These are phyloP conservation scores for Pisolithus albus DNA, from an alignment of 768 basidiomycete species.

Conservation along the genomic window DNA sequence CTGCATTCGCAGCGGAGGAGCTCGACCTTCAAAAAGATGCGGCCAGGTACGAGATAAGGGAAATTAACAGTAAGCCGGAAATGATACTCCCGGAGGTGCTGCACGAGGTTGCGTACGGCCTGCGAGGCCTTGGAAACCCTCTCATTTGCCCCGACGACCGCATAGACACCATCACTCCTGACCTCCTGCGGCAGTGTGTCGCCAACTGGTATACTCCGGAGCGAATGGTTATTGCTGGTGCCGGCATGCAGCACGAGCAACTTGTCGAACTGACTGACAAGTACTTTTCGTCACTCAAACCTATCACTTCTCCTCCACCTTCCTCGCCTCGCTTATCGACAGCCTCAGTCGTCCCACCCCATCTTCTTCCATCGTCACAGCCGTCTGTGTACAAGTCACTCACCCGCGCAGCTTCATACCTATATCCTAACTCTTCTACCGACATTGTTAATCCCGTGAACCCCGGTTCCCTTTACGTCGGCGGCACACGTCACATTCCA, in stretches of 20 bases:
- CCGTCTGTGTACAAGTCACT: slow-evolving; percentile 58
- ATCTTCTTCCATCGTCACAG: slow-evolving; percentile 50
- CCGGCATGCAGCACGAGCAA: slow-evolving; percentile 85
- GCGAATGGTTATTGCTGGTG: slow-evolving; percentile 90
- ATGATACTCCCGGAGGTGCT: slow-evolving; percentile 88
- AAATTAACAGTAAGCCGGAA: slow-evolving; percentile 84
- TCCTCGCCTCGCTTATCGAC: slow-evolving; percentile 24
- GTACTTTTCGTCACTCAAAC: slow-evolving; percentile 68
- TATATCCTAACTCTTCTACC: slow-evolving; percentile 37
- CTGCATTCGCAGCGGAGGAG: slow-evolving; percentile 71
- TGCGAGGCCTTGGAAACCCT: slow-evolving; percentile 80
- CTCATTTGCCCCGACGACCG: slow-evolving; percentile 84
- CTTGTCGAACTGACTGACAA: slow-evolving; percentile 82
- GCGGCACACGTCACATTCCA: slow-evolving; percentile 69
- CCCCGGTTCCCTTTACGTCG: slow-evolving; percentile 61
- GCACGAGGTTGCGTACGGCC: slow-evolving; percentile 78
- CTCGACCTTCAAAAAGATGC: slow-evolving; percentile 79
- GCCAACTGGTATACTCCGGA: slow-evolving; percentile 88
- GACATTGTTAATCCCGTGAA: slow-evolving; percentile 11
- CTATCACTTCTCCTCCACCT: slow-evolving; percentile 17
- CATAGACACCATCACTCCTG: slow-evolving; percentile 57
- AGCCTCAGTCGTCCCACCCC: slow-evolving; percentile 39
- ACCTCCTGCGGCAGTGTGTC: slow-evolving; percentile 57
- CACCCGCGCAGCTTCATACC: slow-evolving; percentile 72
- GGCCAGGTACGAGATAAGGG: slow-evolving; percentile 84